Evolutionary conservation across 1,139 yeast species (phyloP).

Genomic region (Magnusiomyces fungicola): DNA sequence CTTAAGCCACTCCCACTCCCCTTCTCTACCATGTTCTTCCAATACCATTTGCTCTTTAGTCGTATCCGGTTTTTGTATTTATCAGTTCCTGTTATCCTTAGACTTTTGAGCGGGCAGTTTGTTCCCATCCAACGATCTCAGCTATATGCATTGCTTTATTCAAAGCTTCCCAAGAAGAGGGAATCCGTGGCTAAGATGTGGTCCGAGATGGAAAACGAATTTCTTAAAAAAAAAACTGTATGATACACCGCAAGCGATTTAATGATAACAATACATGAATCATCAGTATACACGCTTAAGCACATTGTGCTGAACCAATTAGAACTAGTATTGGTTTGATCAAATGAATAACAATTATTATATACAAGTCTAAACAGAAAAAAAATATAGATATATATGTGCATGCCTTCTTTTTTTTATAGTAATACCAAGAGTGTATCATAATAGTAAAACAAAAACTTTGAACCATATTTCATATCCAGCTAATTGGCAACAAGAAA

Average conservation of each 20-base stretch:
- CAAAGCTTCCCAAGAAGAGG: constrained; percentile 42
- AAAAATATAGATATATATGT: too few relatives aligned
- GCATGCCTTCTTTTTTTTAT: too few relatives aligned
- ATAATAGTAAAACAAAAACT: too few relatives aligned
- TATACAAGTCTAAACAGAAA: too few relatives aligned
- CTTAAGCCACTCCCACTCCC: constrained; percentile 43
- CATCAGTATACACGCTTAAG: too few relatives aligned
- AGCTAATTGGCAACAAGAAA: too few relatives aligned
- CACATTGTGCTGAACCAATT: too few relatives aligned
- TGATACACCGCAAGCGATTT: neutral
- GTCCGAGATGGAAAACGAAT: neutral
- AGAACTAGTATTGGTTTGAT: too few relatives aligned
- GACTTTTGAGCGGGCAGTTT: constrained; percentile 40
- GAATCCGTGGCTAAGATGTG: constrained; percentile 14
- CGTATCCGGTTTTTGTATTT: constrained; percentile 39
- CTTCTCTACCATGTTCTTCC: constrained; percentile 40
- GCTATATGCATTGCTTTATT: constrained; percentile 43
- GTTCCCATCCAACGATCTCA: constrained; percentile 42
- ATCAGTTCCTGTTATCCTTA: constrained; percentile 36
- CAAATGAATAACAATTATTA: too few relatives aligned
- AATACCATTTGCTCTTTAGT: constrained; percentile 38
- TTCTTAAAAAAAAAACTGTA: neutral
- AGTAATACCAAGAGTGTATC: too few relatives aligned
- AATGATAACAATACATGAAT: too few relatives aligned
- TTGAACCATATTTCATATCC: too few relatives aligned